phyloP scores from a whole-genome alignment of 2,329 filamentous ascomycete species.

The Aspergillus clavatus region DNA sequence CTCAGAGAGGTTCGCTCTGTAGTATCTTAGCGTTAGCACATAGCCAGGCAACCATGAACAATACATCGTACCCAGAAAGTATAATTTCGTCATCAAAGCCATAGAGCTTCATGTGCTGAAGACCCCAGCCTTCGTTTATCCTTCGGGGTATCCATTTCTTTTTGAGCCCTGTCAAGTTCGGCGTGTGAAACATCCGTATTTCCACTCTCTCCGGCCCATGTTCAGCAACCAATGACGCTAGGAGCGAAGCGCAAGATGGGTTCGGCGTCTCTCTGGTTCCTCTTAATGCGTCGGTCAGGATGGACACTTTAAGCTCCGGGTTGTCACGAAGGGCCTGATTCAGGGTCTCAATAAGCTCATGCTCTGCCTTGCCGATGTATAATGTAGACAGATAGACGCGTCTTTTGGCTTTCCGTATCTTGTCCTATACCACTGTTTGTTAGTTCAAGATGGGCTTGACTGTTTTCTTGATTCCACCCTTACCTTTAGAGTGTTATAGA shows the following conservation, averaged over 20 bases:
- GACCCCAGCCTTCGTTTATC: constrained; percentile 96
- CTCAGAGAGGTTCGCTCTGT: constrained; percentile 74
- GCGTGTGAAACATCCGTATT: constrained; percentile 96
- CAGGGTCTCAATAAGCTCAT: constrained; percentile 77
- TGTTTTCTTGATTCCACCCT: neutral
- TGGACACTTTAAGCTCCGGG: constrained; percentile 72
- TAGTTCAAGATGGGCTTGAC: neutral
- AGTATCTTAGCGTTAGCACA: constrained; percentile 12
- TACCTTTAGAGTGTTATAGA: constrained; percentile 88
- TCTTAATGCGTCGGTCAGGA: constrained; percentile 84
- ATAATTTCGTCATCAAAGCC: constrained; percentile 94
- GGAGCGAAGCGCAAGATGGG: constrained; percentile 79
- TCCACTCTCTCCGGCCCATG: constrained; percentile 83
- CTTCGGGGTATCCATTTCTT: constrained; percentile 81
- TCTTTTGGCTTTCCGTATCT: constrained; percentile 72
- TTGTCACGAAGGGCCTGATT: constrained; percentile 70
- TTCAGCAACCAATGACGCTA: constrained; percentile 76
- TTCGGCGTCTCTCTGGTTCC: constrained; percentile 86
- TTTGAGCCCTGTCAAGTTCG: constrained; percentile 80
- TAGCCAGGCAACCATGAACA: neutral
- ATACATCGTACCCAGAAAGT: constrained; percentile 65
- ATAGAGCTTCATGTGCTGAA: constrained; percentile 99
- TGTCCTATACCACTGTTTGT: constrained; percentile 50
- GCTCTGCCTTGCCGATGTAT: constrained; percentile 91
- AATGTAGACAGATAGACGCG: constrained; percentile 92